Evolutionary conservation across 108 stramenopile species (phyloP), one percentile per base, ranked within the genome.

Genomic region (Bacterosira constricta): DNA sequence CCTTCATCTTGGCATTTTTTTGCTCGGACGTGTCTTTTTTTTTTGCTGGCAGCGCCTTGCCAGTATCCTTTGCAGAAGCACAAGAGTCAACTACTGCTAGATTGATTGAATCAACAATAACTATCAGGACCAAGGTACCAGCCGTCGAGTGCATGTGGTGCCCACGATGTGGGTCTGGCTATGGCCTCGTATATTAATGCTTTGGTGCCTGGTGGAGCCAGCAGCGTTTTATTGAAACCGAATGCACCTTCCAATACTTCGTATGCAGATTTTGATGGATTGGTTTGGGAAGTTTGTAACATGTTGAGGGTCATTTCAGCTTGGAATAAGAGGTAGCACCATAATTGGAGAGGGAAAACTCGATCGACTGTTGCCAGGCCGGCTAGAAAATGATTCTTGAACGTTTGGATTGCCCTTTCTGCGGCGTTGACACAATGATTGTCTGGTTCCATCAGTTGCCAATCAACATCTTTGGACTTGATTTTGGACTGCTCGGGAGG

Each of bases 221-320:
- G 31, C 3, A 25, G 37, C 20, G 23, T 61, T 17, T 50, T 26
- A 47, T 85, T 79, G 76, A 35, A 79, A 62, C 79, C 58, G 20
- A 67, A 70, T 17, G 17, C 18, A 13, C 82, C 79, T 31, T 67
- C 29, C 3, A 83, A 10, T 31, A 44, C 49, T 7, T 66, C 57
- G 39, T 72, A 72, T 5, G 85, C 77, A 13, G 81, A 85, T 13
- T 62, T 31, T 8, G 53, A 51, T 47, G 77, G 81, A 53, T 85
- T 68, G 47, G 75, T 44, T 10, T 73, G 71, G 3, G 77, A 81
- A 2, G n/a, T 21, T 1, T 71, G 71, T 1, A 78, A 46, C 6
- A 85, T 39, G 17, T 65, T 65, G 25, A 49, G 31, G 3, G 47
- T 25, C 1, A 50, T 49, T 50, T 50, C 25, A 1, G 68, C 54